Evolutionary conservation across 1,284 basidiomycete genomes (phyloP).

Genomic region (Flammula alnicola): DNA sequence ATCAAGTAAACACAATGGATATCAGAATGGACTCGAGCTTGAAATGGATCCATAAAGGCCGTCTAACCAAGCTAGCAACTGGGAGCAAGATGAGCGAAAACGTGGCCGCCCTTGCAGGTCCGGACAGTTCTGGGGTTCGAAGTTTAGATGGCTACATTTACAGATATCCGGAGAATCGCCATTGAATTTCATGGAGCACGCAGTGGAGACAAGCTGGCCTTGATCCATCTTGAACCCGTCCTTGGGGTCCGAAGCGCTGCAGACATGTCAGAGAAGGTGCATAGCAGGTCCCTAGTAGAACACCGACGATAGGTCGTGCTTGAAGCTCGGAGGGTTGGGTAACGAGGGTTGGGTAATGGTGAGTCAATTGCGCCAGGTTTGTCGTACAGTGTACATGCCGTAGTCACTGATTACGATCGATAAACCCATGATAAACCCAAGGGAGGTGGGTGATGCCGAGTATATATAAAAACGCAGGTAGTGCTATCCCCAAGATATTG

Average conservation of each 20-base stretch:
- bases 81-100: background rate
- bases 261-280: too few species aligned
- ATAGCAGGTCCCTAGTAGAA: background rate
- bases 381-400: background rate
- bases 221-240: too few species aligned
- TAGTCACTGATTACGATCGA: background rate
- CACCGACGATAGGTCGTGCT: background rate
- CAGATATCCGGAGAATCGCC: constrained; percentile 1
- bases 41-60: too few species aligned
- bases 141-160: background rate
- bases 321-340: constrained; percentile 7
- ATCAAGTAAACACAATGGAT: too few species aligned
- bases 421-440: background rate
- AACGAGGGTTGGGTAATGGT: constrained; percentile 4
- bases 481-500: too few species aligned
- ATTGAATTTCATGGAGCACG: background rate
- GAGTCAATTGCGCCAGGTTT: background rate
- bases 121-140: constrained; percentile 2
- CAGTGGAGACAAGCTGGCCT: too few species aligned
- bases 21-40: too few species aligned
- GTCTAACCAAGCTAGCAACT: background rate
- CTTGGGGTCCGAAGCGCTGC: too few species aligned
- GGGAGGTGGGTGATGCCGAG: too few species aligned
- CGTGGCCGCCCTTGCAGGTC: background rate
- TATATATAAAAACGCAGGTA: too few species aligned